Base-by-base conservation (phyloP, 1,284 basidiomycete species). In the Ustilago bromivora region DNA sequence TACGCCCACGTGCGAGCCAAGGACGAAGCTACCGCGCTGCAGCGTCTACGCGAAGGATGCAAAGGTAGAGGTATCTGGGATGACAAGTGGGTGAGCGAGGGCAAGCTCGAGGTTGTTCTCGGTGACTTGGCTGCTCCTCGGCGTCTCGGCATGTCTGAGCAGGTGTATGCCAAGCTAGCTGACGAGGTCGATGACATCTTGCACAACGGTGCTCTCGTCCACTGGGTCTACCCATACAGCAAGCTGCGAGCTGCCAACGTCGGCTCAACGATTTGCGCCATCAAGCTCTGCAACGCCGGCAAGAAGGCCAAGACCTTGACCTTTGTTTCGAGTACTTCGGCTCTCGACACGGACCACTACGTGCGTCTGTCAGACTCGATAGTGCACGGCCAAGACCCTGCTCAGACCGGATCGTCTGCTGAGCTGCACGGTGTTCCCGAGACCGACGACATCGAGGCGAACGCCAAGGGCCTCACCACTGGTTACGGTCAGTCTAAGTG, bases 171-270 rank as follows among this genome's bases (percentile, higher is more conserved):
- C 40, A 88, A 90, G 28, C 84, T 98, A 13, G 90, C 92, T 0
- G 84, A 88, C 35, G 92, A 96, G 85, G 91, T 92, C 0, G 95
- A 98, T 85, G 91, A 91, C 1, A 89, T 99, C 35, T 86, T 99
- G 63, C 97, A 99, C 87, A 99, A 99, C 82, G 97, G 97, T 53
- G 97, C 97, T 28, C 88, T 99, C 85, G 97, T 99, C 15, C 97
- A 99, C 86, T 99, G 97, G 97, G 94, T 99, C 3, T 99, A 98
- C 87, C 95, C 96, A 0, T 99, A 99, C 87, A 92, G 94, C 85
- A 95, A 92, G 87, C 90, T 99, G 41, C 92, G 96, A 17, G 90
- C 92, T 0, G 91, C 96, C 34, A 99, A 99, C 85, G 97, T 99
- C 13, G 85, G 96, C 4, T 92, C 93, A 0, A 99, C 97, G 2